A percentile compares a stretch with the other conserved stretches of the same genome.
These are phyloP conservation scores for Saturnispora zaruensis DNA, from an alignment of 805 yeast species.

Conservation along the genomic window DNA sequence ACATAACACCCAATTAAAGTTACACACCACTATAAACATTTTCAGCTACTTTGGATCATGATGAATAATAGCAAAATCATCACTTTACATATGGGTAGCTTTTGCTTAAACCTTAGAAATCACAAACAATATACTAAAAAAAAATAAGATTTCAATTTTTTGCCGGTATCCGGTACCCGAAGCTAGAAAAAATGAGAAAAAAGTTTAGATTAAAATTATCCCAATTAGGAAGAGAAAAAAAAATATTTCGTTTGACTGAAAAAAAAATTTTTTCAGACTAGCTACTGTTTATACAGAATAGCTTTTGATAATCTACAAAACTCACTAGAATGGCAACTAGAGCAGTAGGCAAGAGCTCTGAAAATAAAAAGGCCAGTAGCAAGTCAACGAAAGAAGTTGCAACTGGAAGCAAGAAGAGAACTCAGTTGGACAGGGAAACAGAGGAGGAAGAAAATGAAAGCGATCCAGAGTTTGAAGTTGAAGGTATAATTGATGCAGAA, in stretches of 20 bases:
- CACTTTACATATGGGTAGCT: too few relatives aligned
- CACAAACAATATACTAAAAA: too few relatives aligned
- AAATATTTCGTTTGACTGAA: not conserved
- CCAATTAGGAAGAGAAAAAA: not conserved
- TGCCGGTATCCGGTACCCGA: not conserved
- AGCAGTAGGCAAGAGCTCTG: not conserved
- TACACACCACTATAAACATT: too few relatives aligned
- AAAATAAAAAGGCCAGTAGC: not conserved
- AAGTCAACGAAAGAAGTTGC: not conserved
- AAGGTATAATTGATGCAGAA: slow-evolving; percentile 36
- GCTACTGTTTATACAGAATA: not conserved
- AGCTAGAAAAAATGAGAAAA: too few relatives aligned
- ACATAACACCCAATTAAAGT: too few relatives aligned
- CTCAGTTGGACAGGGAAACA: slow-evolving; percentile 20
- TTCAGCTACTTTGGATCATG: too few relatives aligned
- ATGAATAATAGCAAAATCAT: too few relatives aligned
- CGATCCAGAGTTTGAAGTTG: slow-evolving; percentile 24
- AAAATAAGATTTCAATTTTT: too few relatives aligned
- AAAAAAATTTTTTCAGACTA: not conserved
- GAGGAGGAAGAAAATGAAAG: slow-evolving; percentile 18
- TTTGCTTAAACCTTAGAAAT: too few relatives aligned
- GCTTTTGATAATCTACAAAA: not conserved
- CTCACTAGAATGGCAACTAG: not conserved
- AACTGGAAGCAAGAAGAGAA: slow-evolving; percentile 21
- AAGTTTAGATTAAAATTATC: not conserved